These are phyloP conservation scores for Leersia perrieri DNA, from an alignment of 176 grass and related monocot genomes.

Conservation along the genomic window DNA sequence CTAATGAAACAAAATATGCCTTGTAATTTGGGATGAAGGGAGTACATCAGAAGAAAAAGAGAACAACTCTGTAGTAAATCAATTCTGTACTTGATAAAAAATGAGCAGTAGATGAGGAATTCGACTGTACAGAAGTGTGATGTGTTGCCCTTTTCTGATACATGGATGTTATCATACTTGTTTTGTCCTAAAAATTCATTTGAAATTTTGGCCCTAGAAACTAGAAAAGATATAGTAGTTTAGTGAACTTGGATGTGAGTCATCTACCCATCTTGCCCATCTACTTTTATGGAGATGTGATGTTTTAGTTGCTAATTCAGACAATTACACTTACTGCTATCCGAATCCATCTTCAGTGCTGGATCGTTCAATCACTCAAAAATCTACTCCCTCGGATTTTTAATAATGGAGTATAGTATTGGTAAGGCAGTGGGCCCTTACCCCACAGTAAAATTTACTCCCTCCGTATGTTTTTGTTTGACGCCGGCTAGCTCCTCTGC, in stretches of 20 bases:
- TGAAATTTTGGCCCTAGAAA: background rate
- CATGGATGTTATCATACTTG: background rate
- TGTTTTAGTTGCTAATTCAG: background rate
- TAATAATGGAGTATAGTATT: background rate
- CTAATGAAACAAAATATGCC: no score
- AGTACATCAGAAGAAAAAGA: background rate
- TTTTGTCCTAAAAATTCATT: no score
- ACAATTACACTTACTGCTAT: background rate
- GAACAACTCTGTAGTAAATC: background rate
- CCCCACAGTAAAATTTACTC: conserved; percentile 11
- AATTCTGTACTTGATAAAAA: background rate
- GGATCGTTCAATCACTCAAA: background rate
- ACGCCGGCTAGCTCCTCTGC: no score
- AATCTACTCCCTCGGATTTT: no score
- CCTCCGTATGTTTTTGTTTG: no score
- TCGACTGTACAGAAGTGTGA: background rate
- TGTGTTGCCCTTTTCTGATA: background rate
- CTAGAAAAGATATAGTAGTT: background rate
- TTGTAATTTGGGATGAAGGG: no score
- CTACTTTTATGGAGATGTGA: background rate
- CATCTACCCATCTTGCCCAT: background rate
- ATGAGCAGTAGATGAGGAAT: background rate
- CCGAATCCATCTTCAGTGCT: background rate
- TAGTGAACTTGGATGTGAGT: background rate
- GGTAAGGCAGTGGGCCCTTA: background rate